phyloP scores from a whole-genome alignment of 805 yeast species.

The Pichia heedii region DNA sequence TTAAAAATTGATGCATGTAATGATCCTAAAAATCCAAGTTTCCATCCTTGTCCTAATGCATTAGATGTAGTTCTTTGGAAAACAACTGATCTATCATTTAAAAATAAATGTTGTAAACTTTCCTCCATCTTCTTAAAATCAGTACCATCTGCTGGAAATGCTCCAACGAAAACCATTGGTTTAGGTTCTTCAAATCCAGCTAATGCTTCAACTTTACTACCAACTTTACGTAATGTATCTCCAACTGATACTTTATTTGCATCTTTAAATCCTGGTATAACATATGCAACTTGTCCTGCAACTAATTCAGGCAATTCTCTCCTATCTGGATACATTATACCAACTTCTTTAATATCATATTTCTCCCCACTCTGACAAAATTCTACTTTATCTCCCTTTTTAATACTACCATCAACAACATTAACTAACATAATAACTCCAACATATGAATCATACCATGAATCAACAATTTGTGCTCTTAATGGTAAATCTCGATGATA shows the following conservation, averaged over 20 bases:
- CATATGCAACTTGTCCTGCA: constrained; percentile 93
- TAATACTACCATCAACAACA: constrained; percentile 73
- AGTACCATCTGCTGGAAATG: constrained; percentile 91
- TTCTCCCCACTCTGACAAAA: constrained; percentile 69
- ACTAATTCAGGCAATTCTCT: constrained; percentile 50
- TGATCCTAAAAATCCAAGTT: constrained; percentile 90
- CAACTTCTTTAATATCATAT: constrained; percentile 87
- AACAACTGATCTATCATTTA: constrained; percentile 88
- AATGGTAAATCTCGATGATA: constrained; percentile 48
- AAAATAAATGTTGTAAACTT: constrained; percentile 74
- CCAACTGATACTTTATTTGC: constrained; percentile 84
- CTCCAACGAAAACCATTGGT: constrained; percentile 98
- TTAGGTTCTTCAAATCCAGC: constrained; percentile 96
- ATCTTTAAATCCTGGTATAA: constrained; percentile 90
- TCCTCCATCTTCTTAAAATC: constrained; percentile 88
- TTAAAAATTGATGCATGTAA: constrained; percentile 91
- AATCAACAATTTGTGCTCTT: constrained; percentile 81
- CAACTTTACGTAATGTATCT: constrained; percentile 69
- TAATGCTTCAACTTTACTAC: constrained; percentile 56
- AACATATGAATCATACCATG: constrained; percentile 91
- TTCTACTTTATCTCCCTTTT: constrained; percentile 63
- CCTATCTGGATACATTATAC: constrained; percentile 91
- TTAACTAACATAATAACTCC: constrained; percentile 85
- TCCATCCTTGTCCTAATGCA: constrained; percentile 97
- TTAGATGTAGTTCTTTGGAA: constrained; percentile 84